Base-by-base conservation (phyloP, 2,329 filamentous ascomycete genomes). In the Metarhizium robertsii region DNA sequence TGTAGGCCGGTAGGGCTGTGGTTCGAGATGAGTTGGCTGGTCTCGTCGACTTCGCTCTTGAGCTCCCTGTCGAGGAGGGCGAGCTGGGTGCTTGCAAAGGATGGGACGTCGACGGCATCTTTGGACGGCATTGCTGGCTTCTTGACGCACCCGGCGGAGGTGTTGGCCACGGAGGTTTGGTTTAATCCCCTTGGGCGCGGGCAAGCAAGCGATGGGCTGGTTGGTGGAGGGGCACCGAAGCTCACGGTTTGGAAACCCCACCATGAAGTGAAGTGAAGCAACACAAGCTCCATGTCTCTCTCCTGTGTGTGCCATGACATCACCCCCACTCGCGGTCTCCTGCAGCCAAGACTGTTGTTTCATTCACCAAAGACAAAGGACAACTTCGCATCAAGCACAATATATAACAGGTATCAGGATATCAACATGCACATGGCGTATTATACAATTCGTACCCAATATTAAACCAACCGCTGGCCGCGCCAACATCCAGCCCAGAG, bases 81-180 rank as follows among this genome's bases (percentile, higher is more conserved):
- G 53, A 92, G 79, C 68, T 95, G 90, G 1, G 81, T 81, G 50
- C 75, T 70, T 10, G 88, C 87, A 69, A 94, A 95, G 50, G 80
- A 71, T 50, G 83, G 72, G 57, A 92, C 79, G 65, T 87, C 80
- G 59, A 84, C 66, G n/a, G 76, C 72, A 66, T 71, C 61, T 59
- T 64, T 65, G 52, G 65, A 58, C 46, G 71, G 55, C 74, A 75
- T 76, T 42, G 47, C 51, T 46, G 42, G 42, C 18, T 20, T 20
- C 42, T 25, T 16, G 18, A 45, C 13, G 38, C 42, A 20, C 7
- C n/a, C 18, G 16, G n/a, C 16, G 18, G 42, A 4, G 14, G 54
- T 11, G 34, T 56, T 30, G 18, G 43, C 45, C 50, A 52, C 29
- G 29, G 42, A 11, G 34, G 18, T 34, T 25, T 25, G 25, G 25